Percentiles rank a stretch among this genome's conserved stretches.
Conservation (phyloP, 257 asterid genomes). For the Nicotiana sylvestris region DNA sequence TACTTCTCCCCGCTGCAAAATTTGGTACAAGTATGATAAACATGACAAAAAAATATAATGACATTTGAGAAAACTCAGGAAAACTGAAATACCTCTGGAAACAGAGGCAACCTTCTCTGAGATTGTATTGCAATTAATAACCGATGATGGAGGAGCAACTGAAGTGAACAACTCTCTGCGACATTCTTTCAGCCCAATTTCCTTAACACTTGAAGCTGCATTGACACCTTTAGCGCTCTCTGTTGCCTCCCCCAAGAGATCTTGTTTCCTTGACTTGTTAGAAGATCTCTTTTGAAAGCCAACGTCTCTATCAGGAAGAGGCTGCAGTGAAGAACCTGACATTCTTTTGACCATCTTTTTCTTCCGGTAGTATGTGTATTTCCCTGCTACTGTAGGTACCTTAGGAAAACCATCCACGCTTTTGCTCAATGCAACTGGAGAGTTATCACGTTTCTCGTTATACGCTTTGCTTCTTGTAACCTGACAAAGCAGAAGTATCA, state of each 20-base stretch:
- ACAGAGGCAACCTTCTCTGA: constrained; percentile 31
- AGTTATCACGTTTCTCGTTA: constrained; percentile 28
- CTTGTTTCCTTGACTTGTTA: constrained; percentile 47
- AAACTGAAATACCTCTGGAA: constrained; percentile 45
- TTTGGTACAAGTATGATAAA: constrained; percentile 9
- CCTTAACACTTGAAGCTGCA: constrained; percentile 15
- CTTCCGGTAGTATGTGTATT: constrained; percentile 55
- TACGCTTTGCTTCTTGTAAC: constrained; percentile 21
- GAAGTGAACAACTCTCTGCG: constrained; percentile 17
- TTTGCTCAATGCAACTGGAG: constrained; percentile 10
- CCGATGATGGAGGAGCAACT: constrained; percentile 19
- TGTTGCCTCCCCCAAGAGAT: constrained; percentile 22
- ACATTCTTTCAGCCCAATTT: constrained; percentile 24
- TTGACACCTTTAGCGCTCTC: constrained; percentile 27
- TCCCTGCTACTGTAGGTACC: constrained; percentile 38
- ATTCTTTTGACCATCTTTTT: constrained; percentile 41
- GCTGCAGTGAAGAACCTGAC: constrained; percentile 36
- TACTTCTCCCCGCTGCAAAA: constrained; percentile 33
- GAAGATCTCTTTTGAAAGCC: constrained; percentile 27
- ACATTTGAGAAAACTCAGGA: constrained; percentile 13
- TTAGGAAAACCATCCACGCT: constrained; percentile 31
- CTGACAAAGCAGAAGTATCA: constrained; percentile 26
- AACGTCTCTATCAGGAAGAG: constrained; percentile 29
- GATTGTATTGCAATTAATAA: constrained; percentile 24
- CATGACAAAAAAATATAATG: not conserved